These are phyloP conservation scores for Neurospora terricola DNA, from an alignment of 495 filamentous ascomycete genomes.

Conservation along the genomic window DNA sequence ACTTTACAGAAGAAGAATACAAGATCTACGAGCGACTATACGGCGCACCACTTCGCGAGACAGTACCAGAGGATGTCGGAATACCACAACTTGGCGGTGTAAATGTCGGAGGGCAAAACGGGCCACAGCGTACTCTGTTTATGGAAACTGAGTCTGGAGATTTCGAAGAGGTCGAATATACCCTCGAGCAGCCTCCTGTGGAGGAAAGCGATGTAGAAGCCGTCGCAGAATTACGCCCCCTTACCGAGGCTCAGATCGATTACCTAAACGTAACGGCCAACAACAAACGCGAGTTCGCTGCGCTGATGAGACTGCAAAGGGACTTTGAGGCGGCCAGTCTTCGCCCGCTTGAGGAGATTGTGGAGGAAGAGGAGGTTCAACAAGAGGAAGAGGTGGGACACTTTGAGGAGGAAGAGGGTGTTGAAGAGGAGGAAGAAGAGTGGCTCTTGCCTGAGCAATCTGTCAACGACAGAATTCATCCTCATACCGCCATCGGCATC, in stretches of 20 bases:
- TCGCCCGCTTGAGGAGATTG: constrained; percentile 34
- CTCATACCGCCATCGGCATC: constrained; percentile 51
- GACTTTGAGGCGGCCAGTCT: constrained; percentile 45
- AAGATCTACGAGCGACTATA: constrained; percentile 71
- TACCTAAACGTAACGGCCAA: constrained; percentile 37
- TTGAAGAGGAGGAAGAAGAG: constrained; percentile 11
- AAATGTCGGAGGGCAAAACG: not conserved
- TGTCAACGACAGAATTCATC: constrained; percentile 44
- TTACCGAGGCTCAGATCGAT: constrained; percentile 13
- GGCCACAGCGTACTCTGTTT: constrained; percentile 25
- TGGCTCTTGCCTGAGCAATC: not conserved
- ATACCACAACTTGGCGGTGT: constrained; percentile 26
- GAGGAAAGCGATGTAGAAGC: constrained; percentile 1
- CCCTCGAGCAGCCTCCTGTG: constrained; percentile 9
- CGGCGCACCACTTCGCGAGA: constrained; percentile 53
- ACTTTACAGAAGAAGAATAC: constrained; percentile 60
- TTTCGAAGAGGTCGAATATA: constrained; percentile 50
- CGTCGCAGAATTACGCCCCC: not conserved
- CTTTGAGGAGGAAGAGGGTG: constrained; percentile 19
- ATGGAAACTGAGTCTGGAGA: constrained; percentile 50
- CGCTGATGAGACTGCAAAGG: constrained; percentile 36
- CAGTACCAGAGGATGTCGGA: constrained; percentile 46
- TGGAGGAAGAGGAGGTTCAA: constrained; percentile 31
- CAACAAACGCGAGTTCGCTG: constrained; percentile 40
- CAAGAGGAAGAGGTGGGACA: constrained; percentile 28